phyloP scores from a whole-genome alignment of 169 alveolate genomes.

The Babesia ovis region DNA sequence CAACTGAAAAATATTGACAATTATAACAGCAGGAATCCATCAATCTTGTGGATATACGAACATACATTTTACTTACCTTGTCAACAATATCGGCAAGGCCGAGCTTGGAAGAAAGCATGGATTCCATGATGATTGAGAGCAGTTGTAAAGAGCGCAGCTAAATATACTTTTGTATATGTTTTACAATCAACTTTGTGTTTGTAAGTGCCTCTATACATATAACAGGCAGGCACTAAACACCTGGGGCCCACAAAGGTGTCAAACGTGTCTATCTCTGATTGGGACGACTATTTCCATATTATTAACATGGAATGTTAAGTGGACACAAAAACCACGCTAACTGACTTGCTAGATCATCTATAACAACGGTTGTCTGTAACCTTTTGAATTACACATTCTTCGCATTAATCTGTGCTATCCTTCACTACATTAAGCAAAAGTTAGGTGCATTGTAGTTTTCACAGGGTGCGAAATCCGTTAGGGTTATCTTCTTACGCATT shows the following conservation, averaged over 20 bases:
- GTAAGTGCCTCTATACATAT: background rate
- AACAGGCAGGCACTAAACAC: background rate
- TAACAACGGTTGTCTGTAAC: too few species aligned
- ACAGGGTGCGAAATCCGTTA: background rate
- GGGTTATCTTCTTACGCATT: background rate
- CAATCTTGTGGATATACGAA: background rate
- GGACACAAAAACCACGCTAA: too few species aligned
- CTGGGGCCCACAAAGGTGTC: constrained; percentile 17
- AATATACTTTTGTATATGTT: too few species aligned
- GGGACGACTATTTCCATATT: background rate
- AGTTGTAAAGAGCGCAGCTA: too few species aligned
- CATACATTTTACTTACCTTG: constrained; percentile 28
- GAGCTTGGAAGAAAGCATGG: constrained; percentile 48
- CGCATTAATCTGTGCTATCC: background rate
- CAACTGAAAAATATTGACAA: constrained; percentile 63
- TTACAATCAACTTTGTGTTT: background rate
- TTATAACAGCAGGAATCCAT: background rate
- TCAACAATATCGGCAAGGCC: constrained; percentile 63
- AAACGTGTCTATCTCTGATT: too few species aligned
- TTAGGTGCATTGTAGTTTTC: background rate
- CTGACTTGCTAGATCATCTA: too few species aligned
- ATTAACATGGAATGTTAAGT: too few species aligned
- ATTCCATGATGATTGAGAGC: constrained; percentile 30
- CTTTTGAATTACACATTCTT: too few species aligned
- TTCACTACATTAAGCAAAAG: background rate